phyloP scores from a whole-genome alignment of 169 alveolate species.

The Eimeria acervulina region DNA sequence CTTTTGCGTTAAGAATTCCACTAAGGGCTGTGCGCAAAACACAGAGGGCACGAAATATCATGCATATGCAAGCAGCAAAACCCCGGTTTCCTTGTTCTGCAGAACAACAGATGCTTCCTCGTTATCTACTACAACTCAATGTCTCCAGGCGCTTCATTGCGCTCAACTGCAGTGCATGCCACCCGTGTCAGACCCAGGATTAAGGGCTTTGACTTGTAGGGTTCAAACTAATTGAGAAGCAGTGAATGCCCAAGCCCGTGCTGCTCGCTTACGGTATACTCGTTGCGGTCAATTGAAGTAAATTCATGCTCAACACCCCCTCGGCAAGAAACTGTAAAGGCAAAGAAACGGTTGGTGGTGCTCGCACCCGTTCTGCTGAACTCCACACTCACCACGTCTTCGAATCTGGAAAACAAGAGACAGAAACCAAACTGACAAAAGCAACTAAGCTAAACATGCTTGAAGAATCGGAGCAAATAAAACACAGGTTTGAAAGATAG shows the following conservation, averaged over 20 bases:
- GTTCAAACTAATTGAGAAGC: background rate
- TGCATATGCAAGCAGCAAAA: background rate
- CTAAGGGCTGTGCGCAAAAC: constrained; percentile 72
- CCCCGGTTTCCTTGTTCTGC: background rate
- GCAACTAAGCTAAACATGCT: background rate
- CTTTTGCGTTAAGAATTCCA: constrained; percentile 61
- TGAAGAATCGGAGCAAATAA: background rate
- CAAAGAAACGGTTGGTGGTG: constrained; percentile 96
- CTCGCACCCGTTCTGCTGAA: constrained; percentile 96
- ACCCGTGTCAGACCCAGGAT: background rate
- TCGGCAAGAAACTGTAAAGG: constrained; percentile 93
- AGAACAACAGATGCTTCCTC: background rate
- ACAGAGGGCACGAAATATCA: background rate
- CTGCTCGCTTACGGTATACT: constrained; percentile 86
- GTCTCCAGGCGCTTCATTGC: background rate
- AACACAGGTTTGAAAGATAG: background rate
- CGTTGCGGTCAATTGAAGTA: constrained; percentile 96
- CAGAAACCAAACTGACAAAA: background rate
- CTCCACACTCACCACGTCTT: constrained; percentile 96
- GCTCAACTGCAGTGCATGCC: background rate
- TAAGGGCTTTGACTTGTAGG: background rate
- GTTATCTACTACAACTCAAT: background rate
- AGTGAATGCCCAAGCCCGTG: background rate
- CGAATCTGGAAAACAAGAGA: constrained; percentile 88
- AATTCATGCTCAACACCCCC: constrained; percentile 95